These are phyloP conservation scores for Stachybotrys echinatus DNA, from an alignment of 2,329 filamentous ascomycete species.

Conservation along the genomic window DNA sequence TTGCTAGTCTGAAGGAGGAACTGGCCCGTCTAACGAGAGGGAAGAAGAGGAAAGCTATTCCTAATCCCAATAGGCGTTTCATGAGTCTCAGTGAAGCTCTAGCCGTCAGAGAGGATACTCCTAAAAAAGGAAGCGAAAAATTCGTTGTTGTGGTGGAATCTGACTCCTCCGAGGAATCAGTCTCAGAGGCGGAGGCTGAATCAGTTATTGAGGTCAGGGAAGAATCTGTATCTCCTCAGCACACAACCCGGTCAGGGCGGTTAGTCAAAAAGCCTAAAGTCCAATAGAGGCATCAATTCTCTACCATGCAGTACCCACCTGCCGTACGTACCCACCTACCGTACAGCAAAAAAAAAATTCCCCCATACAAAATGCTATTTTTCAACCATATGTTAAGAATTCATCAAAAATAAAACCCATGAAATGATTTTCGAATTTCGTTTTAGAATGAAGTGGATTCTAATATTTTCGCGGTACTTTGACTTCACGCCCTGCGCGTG, in stretches of 20 bases:
- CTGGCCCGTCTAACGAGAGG: constrained; percentile 5
- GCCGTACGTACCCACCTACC: too few species aligned
- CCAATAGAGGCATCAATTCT: background rate
- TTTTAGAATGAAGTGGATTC: too few species aligned
- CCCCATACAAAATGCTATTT: too few species aligned
- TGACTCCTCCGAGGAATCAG: constrained; percentile 1
- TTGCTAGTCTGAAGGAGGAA: constrained; percentile 7
- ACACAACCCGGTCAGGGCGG: background rate
- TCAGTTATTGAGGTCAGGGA: constrained; percentile 1
- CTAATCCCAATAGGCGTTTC: constrained; percentile 7
- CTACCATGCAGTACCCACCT: too few species aligned
- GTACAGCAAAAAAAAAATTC: too few species aligned
- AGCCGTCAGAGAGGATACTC: constrained; percentile 1
- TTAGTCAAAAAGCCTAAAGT: background rate
- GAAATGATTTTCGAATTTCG: too few species aligned
- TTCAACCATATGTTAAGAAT: too few species aligned
- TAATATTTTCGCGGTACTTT: too few species aligned
- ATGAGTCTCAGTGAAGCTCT: constrained; percentile 5
- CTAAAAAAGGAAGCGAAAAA: background rate
- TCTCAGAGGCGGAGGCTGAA: background rate
- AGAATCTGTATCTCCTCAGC: background rate
- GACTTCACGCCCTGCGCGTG: too few species aligned
- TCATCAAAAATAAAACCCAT: too few species aligned
- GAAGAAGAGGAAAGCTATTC: constrained; percentile 9
- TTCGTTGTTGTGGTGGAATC: background rate